Evolutionary conservation across 768 basidiomycete genomes (phyloP).

Genomic region (Lactarius deliciosus): DNA sequence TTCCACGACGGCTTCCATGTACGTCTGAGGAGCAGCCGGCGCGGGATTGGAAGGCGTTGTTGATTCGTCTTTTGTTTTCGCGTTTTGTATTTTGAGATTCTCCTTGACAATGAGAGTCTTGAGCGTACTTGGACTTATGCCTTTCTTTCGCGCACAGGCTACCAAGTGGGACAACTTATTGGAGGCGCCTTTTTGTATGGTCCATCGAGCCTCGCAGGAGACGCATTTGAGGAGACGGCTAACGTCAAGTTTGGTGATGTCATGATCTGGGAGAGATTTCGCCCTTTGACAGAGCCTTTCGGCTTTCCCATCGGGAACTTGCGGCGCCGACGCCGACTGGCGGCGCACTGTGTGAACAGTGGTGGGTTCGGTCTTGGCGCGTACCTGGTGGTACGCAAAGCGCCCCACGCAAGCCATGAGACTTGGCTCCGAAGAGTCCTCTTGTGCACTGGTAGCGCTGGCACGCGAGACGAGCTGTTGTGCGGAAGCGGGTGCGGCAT

Average conservation of each 20-base stretch:
- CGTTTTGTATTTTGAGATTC: conserved; percentile 30
- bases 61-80: conserved; percentile 5
- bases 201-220: conserved; percentile 67
- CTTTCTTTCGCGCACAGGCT: conserved; percentile 63
- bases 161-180: conserved; percentile 70
- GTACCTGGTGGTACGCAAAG: conserved; percentile 15
- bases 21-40: conserved; percentile 12
- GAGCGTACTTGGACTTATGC: conserved; percentile 55
- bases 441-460: neutral
- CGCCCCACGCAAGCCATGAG: conserved; percentile 7
- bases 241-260: conserved; percentile 50
- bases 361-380: neutral
- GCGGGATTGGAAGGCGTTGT: neutral
- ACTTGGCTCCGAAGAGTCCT: conserved; percentile 5
- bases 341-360: neutral
- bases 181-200: conserved; percentile 56
- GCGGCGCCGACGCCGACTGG: neutral
- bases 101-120: conserved; percentile 52
- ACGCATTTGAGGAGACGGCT: conserved; percentile 56
- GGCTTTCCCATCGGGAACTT: neutral
- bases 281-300: conserved; percentile 22
- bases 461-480: neutral
- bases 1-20: conserved; percentile 27
- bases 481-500: neutral
- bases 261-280: conserved; percentile 23